Percentiles rank a stretch among this genome's conserved stretches.
Evolutionary conservation across 495 filamentous ascomycete species (phyloP).

Genomic region (Aspergillus steynii): DNA sequence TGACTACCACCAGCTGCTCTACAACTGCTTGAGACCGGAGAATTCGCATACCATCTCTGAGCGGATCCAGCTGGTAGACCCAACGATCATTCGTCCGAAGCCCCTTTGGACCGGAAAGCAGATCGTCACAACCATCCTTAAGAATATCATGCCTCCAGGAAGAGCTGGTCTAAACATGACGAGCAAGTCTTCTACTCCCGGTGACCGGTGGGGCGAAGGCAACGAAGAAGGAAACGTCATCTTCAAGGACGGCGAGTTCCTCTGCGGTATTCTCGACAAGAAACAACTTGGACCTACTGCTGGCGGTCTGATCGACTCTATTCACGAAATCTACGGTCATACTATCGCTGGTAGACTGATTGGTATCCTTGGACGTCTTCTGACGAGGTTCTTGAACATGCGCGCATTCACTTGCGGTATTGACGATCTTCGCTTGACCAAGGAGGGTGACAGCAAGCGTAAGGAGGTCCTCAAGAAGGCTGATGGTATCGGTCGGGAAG

Average conservation of each 20-base stretch:
- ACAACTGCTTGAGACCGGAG: constrained; percentile 86
- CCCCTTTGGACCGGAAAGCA: constrained; percentile 98
- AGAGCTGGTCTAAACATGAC: constrained; percentile 78
- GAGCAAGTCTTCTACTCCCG: constrained; percentile 72
- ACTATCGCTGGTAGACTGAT: constrained; percentile 80
- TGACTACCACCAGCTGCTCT: constrained; percentile 91
- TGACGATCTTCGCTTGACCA: constrained; percentile 88
- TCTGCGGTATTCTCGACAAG: constrained; percentile 94
- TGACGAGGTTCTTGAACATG: constrained; percentile 90
- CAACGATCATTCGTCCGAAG: constrained; percentile 79
- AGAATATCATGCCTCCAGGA: constrained; percentile 78
- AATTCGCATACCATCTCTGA: constrained; percentile 72
- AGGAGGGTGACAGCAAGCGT: constrained; percentile 71
- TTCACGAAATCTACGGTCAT: constrained; percentile 93
- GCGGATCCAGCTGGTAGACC: constrained; percentile 74
- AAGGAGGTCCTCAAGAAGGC: constrained; percentile 69
- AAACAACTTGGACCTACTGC: constrained; percentile 85
- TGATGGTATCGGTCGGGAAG: constrained; percentile 72
- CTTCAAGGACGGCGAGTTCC: constrained; percentile 82
- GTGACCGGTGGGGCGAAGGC: constrained; percentile 74
- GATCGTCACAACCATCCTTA: constrained; percentile 86
- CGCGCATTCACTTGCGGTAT: constrained; percentile 95
- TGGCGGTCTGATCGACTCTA: constrained; percentile 85
- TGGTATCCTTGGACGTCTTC: constrained; percentile 81
- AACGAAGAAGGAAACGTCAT: constrained; percentile 74